Evolutionary conservation across 2,329 filamentous ascomycete genomes (phyloP), one percentile per base, ranked within the genome.

Genomic region (Furcasterigmium furcatum): DNA sequence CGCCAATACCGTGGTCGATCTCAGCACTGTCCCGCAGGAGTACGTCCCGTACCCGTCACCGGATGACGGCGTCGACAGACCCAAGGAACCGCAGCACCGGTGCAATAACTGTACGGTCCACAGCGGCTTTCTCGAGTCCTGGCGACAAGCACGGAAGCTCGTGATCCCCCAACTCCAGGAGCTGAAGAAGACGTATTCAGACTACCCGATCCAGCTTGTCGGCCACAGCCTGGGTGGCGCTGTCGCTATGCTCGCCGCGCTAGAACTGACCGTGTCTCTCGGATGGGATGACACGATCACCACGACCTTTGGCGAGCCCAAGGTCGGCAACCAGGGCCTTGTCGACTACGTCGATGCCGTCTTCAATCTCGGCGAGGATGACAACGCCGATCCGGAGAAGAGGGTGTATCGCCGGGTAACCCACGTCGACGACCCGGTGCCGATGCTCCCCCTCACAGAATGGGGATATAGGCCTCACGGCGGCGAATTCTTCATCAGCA

Each of bases 171-270:
- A 83, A 22, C 68, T 99, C 4, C 70, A 80, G 44, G 66, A 70
- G 5, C 71, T 88, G 5, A 71, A 77, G 20, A 62, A 71, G 14
- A 68, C 77, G 35, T 79, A 92, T 58, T 88, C 88, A 0, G 70
- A 79, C 20, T 92, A 95, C 57, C 71, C 82, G 34, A 69, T 97
- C 13, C 83, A 87, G 20, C 73, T 99, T 4, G 82, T 96, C 8
- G 94, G 94, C 0, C 94, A 99, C 64, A 95, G 88, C 42, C 80
- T 99, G 0, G 94, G 94, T 18, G 94, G 94, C 14, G 91, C 94
- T 0, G 88, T 99, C 2, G 92, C 94, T 3, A 86, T 88, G 2
- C 78, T 99, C 4, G 94, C 91, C 1, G 88, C 80, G 2, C 73
- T 96, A 24, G 94, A 99, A 59, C 79, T 96, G 58, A 78, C 82